Conservation (phyloP, 768 basidiomycete species). For the Kwoniella dejecticola region DNA sequence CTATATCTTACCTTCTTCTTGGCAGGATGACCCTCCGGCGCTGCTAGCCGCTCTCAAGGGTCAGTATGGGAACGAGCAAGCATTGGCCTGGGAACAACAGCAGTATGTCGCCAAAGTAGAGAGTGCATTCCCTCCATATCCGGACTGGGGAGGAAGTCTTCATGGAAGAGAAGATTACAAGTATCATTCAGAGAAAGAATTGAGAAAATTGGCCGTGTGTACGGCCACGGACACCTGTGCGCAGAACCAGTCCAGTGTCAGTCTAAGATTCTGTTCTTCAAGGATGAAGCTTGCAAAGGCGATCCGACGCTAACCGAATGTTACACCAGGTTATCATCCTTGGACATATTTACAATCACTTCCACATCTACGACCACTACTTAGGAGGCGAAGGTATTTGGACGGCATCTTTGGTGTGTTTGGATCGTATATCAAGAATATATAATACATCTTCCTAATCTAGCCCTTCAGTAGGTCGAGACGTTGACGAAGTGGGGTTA, state of each 20-base stretch:
- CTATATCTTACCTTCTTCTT: too few species aligned
- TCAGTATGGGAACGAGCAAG: too few species aligned
- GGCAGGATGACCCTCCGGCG: too few species aligned
- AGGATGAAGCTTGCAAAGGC: too few species aligned
- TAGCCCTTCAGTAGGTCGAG: background rate
- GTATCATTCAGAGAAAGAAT: slow-evolving; percentile 8
- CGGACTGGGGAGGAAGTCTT: slow-evolving; percentile 19
- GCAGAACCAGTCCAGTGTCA: slow-evolving; percentile 23
- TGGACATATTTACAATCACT: slow-evolving; percentile 15
- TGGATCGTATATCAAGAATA: too few species aligned
- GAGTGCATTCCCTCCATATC: slow-evolving; percentile 12
- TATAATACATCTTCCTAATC: too few species aligned
- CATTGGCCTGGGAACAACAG: too few species aligned
- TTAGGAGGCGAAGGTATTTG: slow-evolving; percentile 24
- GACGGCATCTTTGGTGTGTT: slow-evolving; percentile 8
- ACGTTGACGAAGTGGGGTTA: slow-evolving; percentile 16
- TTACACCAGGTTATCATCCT: slow-evolving; percentile 23
- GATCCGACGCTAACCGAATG: too few species aligned
- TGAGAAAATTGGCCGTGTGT: slow-evolving; percentile 23
- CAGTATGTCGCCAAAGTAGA: slow-evolving; percentile 4
- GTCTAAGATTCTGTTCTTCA: background rate
- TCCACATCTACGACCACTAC: slow-evolving; percentile 20
- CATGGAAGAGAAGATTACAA: slow-evolving; percentile 20
- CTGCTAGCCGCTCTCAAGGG: too few species aligned
- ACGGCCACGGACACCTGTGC: slow-evolving; percentile 21